Evolutionary conservation across 2,329 filamentous ascomycete genomes (phyloP), one percentile per base, ranked within the genome.

Genomic region (Aspergillus ochraceus): DNA sequence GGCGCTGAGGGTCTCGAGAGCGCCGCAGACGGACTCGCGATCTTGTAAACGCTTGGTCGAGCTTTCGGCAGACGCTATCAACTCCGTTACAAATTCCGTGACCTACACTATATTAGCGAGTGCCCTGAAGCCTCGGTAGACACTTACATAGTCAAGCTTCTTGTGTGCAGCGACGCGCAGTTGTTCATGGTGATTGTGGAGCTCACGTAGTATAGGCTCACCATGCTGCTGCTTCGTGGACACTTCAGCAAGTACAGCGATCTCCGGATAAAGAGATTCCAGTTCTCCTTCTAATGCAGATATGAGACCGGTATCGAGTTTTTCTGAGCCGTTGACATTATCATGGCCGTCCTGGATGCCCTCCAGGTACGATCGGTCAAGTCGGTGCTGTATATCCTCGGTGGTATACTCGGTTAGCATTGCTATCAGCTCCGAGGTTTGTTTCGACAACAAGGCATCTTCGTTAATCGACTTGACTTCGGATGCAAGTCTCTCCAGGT

Each of bases 191-290:
- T 67, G 66, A 46, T 69, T 68, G 42, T 72, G 68, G 22, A 78
- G 70, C 52, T 73, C 73, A 2, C 68, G 69, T 24, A 75, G 61
- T 52, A 79, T 77, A 6, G 76, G 73, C 45, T 76, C 75, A 8
- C 73, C 71, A 64, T 78, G 79, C 56, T 76, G 71, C 50, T 80
- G 77, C 60, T 73, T 74, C 1, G 74, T 76, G 54, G 77, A 79
- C 63, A 79, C 74, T n/a, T 78, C 73, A 47, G 76, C 70, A 36
- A 79, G 62, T 4, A 77, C 65, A 24, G 71, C 73, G 49, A 79
- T 76, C 52, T 79, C 76, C 0, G 74, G 68, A 52, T 77, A 77
- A 1, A 79, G 61, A 19, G 76, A 75, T 32, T 72, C 74, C 12
- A 78, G 63, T 57, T 79, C 76, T 54, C 72, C 69, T 56, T 75